Evolutionary conservation across 108 stramenopile species (phyloP).

Genomic region (Fistulifera pelliculosa): DNA sequence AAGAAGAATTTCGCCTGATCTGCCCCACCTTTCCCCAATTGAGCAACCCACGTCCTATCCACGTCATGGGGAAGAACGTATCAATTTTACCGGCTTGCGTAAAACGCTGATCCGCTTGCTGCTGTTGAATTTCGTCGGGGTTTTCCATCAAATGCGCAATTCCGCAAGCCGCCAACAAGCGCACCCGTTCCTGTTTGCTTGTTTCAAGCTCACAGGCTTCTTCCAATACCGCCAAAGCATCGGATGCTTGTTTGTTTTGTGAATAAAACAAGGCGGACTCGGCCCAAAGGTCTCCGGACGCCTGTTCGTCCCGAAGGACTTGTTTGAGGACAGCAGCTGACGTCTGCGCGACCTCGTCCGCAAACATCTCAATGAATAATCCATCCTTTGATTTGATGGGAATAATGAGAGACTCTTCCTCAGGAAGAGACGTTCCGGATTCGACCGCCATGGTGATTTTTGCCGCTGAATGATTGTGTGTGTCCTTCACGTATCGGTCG

Average conservation of each 20-base stretch:
- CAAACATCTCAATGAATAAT: slow-evolving; percentile 73
- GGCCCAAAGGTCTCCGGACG: slow-evolving; percentile 47
- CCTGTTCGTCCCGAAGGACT: slow-evolving; percentile 61
- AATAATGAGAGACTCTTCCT: slow-evolving; percentile 42
- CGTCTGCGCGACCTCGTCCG: slow-evolving; percentile 64
- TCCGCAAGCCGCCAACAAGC: slow-evolving; percentile 60
- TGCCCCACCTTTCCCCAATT: slow-evolving; percentile 35
- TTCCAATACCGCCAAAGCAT: slow-evolving; percentile 52
- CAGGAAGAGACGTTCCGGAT: too few relatives aligned
- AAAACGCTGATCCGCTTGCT: slow-evolving; percentile 64
- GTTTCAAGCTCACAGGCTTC: slow-evolving; percentile 36
- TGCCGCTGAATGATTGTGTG: too few relatives aligned
- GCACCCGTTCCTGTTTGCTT: slow-evolving; percentile 30
- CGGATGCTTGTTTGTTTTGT: slow-evolving; percentile 36
- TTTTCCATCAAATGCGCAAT: slow-evolving; percentile 62
- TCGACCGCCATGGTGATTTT: too few relatives aligned
- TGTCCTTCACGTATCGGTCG: too few relatives aligned
- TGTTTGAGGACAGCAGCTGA: slow-evolving; percentile 38
- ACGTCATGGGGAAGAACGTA: slow-evolving; percentile 76
- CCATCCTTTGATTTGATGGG: slow-evolving; percentile 49
- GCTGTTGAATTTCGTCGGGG: slow-evolving; percentile 42
- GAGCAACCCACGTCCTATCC: slow-evolving; percentile 79
- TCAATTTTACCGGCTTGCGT: slow-evolving; percentile 57
- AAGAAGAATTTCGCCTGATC: slow-evolving; percentile 83
- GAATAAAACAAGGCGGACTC: slow-evolving; percentile 62